These are phyloP conservation scores for Exophiala sp. DNA, from an alignment of 2,329 filamentous ascomycete genomes.

Conservation along the genomic window DNA sequence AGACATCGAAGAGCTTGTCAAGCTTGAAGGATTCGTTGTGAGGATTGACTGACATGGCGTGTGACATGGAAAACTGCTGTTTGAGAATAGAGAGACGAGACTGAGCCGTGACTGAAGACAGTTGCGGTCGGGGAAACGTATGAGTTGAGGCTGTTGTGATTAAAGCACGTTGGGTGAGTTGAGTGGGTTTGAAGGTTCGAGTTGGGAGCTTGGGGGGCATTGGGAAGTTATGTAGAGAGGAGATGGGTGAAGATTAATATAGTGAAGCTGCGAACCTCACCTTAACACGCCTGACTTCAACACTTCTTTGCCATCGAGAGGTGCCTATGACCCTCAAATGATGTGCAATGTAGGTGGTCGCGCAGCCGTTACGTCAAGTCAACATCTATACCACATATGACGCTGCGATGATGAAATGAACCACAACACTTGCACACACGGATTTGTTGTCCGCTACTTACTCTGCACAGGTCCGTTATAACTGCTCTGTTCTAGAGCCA, in stretches of 20 bases:
- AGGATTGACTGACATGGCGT: constrained; percentile 19
- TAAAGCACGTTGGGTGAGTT: not conserved
- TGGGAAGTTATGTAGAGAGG: not conserved
- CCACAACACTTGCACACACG: not conserved
- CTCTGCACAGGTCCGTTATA: too few species aligned
- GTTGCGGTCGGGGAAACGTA: not conserved
- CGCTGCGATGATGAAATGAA: constrained; percentile 12
- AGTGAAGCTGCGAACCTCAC: too few species aligned
- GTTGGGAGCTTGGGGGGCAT: constrained; percentile 7
- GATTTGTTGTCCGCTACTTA: not conserved
- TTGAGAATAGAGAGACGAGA: constrained; percentile 14
- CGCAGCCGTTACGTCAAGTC: not conserved
- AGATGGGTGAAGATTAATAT: not conserved
- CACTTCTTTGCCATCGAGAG: too few species aligned
- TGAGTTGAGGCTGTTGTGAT: constrained; percentile 4
- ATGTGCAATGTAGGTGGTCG: not conserved
- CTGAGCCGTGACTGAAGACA: constrained; percentile 14
- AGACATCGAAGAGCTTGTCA: constrained; percentile 50
- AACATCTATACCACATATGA: constrained; percentile 3
- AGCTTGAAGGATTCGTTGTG: constrained; percentile 29
- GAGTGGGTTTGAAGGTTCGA: constrained; percentile 1
- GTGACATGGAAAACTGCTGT: constrained; percentile 17
- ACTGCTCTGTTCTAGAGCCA: not conserved
- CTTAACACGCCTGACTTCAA: too few species aligned
- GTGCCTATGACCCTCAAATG: too few species aligned